Base-by-base conservation (phyloP, 768 basidiomycete genomes). In the Mycena sanguinolenta region DNA sequence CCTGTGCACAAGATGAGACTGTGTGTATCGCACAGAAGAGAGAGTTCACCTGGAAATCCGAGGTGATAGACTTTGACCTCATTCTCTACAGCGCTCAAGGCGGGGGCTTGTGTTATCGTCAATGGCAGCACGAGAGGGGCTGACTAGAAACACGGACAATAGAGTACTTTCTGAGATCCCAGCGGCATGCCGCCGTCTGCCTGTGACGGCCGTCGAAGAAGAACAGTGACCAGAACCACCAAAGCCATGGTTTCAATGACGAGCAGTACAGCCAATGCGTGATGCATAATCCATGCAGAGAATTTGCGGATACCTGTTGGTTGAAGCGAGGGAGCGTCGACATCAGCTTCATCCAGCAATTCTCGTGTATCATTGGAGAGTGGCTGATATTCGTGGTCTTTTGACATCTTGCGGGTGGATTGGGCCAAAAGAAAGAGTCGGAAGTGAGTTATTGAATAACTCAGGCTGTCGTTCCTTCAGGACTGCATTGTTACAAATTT, bases 71-170 rank as follows among this genome's bases (percentile, higher is more conserved):
- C 69, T 19, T 36, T 25, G 13, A 65, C 63, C 54, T 70, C 63
- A 38, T 70, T 38, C 27, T 70, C 69, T 7, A 70, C 58, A n/a
- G 50, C 69, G 19, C 44, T 36, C n/a, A 64, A 50, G 21, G 69
- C 69, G 7, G 69, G 69, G 30, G 69, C 69, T 70, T 27, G 19
- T 32, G 27, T 34, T 30, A 21, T 25, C 19, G 23, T 53, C 63
- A 58, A 21, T 36, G 36, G 16, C 25, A 39, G 23, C 42, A 12
- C 16, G 14, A 50, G 16, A 36, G 38, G 14, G 3, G 30, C 30
- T 21, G 19, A 42, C 16, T 4, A 36, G 23, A 28, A 36, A 6
- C 10, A 49, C 63, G 38, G 19, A 60, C 63, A 65, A 55, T 70
- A 70, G 30, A 69, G 67, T 17, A 63, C 67, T 10, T 46, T 17